These are phyloP conservation scores for Thielaviopsis ethacetica DNA, from an alignment of 2,329 filamentous ascomycete species.

Conservation along the genomic window DNA sequence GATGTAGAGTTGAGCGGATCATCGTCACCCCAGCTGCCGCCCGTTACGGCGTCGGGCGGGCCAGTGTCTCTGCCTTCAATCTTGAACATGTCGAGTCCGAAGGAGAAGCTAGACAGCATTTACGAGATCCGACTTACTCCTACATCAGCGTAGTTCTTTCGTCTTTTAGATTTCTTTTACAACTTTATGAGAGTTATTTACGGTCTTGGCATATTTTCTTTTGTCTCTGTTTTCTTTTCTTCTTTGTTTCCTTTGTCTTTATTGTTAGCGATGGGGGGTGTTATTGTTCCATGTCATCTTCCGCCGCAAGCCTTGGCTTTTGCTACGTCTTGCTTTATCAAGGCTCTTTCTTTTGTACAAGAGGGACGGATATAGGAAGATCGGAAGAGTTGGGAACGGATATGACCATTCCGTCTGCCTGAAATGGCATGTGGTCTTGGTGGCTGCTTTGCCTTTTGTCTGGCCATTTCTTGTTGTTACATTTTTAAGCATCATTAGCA, in stretches of 20 bases:
- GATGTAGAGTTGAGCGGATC: slow-evolving; percentile 3
- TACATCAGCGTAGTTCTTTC: background rate
- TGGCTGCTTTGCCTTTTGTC: no score
- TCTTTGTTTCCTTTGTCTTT: no score
- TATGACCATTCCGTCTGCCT: no score
- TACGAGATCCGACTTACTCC: slow-evolving; percentile 8
- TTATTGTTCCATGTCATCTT: no score
- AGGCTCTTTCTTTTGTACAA: background rate
- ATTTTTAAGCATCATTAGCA: no score
- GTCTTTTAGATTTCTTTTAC: background rate
- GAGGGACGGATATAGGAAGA: no score
- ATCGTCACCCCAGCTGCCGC: slow-evolving; percentile 1
- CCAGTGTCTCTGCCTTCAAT: slow-evolving; percentile 5
- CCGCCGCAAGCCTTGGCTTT: no score
- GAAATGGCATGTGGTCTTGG: no score
- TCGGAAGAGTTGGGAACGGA: no score
- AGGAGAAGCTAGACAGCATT: background rate
- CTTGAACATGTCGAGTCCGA: background rate
- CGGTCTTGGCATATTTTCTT: background rate
- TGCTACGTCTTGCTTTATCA: no score
- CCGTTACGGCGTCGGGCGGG: background rate
- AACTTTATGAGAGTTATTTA: background rate
- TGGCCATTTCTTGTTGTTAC: no score
- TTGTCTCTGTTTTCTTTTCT: background rate
- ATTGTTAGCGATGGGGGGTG: no score